Evolutionary conservation across 2,329 filamentous ascomycete genomes (phyloP), one percentile per base, ranked within the genome.

Genomic region (Claviceps digitariae): DNA sequence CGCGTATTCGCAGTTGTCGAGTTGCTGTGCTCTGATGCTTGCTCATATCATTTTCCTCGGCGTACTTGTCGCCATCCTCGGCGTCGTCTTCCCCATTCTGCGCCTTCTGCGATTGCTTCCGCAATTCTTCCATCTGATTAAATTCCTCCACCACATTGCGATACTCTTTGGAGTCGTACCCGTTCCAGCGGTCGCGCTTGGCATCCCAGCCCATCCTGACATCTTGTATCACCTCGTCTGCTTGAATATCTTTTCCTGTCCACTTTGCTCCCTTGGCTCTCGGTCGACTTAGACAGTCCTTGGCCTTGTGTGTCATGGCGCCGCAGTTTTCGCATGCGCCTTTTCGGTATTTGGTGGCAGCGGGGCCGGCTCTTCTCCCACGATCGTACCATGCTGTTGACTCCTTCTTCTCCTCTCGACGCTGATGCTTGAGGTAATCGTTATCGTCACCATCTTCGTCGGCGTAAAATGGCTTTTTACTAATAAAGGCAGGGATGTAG

Each of bases 311-410:
- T 59, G 87, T 90, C 87, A 97, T 94, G 54, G 90, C 85, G 63
- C 93, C 93, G 72, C 93, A 98, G 71, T 98, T 98, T 70, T 97
- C 91, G 72, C 93, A 98, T 52, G 93, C 91, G 64, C 94, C 93
- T 73, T 97, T 98, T 59, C 94, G 87, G 67, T 87, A 98, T 66
- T 96, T 98, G 59, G 93, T 98, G 50, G 91, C 90, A 1, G 90
- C 90, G 4, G 89, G 88, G 0, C 87, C 90, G 12, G 80, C 72
- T 66, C 88, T 91, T 71, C 86, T 86, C 51, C 90, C 90, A 45
- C 93, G 85, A 56, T 95, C 87, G 71, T 96, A 95, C 91, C 90
- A 95, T 81, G 87, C 85, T 29, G 87, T 84, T 57, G 84, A 79
- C 53, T 84, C 79, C 48, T 84, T 81, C 60, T 86, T 83, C 50